phyloP scores from a whole-genome alignment of 495 filamentous ascomycete species.

The Hypoxylon fuscum region DNA sequence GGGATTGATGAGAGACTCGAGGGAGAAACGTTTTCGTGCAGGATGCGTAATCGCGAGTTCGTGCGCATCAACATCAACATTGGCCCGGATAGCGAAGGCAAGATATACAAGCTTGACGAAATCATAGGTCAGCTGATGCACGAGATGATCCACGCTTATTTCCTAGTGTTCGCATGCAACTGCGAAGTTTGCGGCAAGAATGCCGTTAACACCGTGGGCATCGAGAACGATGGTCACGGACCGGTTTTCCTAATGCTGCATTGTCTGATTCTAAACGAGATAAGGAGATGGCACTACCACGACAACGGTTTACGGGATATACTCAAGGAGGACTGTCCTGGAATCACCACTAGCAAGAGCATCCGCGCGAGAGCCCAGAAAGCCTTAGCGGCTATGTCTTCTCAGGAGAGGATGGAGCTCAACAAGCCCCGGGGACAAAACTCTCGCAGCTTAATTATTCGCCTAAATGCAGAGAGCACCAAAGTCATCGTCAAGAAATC shows the following conservation, averaged over 20 bases:
- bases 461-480: neutral
- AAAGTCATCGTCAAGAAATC: neutral
- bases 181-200: slow-evolving; percentile 5
- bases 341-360: neutral
- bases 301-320: neutral
- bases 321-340: slow-evolving; percentile 14
- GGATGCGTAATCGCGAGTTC: neutral
- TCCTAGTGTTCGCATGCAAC: slow-evolving; percentile 13
- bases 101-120: neutral
- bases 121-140: slow-evolving; percentile 22
- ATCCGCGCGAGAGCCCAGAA: neutral
- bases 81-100: neutral
- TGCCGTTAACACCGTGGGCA: slow-evolving; percentile 14
- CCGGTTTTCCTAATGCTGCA: slow-evolving; percentile 30
- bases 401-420: neutral
- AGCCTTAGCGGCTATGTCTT: neutral
- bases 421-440: neutral
- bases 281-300: slow-evolving; percentile 7
- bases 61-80: slow-evolving; percentile 15
- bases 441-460: neutral
- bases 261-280: slow-evolving; percentile 24
- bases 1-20: slow-evolving; percentile 1
- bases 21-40: neutral
- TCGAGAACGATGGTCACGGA: slow-evolving; percentile 16
- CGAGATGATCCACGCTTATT: slow-evolving; percentile 34